Evolutionary conservation across 139 green algal species (phyloP).

Genomic region (Tetraselmis striata): DNA sequence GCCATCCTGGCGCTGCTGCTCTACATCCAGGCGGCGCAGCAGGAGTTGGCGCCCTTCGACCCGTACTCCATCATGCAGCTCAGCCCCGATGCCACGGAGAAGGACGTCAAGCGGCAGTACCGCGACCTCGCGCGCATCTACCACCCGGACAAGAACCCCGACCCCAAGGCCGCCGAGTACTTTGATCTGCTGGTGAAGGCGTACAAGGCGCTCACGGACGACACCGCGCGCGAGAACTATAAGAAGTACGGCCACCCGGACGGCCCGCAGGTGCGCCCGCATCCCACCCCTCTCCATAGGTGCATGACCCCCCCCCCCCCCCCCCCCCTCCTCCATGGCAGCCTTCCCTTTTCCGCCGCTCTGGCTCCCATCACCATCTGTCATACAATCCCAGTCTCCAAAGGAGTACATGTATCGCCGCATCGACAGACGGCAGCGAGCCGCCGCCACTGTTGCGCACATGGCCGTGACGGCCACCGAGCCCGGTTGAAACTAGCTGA

Average conservation of each 20-base stretch:
- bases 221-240: slow-evolving; percentile 72
- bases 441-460: too few species aligned
- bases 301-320: too few species aligned
- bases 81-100: slow-evolving; percentile 36
- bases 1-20: slow-evolving; percentile 40
- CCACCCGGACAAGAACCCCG: slow-evolving; percentile 91
- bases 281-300: too few species aligned
- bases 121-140: slow-evolving; percentile 64
- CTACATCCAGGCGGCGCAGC: slow-evolving; percentile 40
- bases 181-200: slow-evolving; percentile 50
- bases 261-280: slow-evolving; percentile 58
- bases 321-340: too few species aligned
- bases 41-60: slow-evolving; percentile 69
- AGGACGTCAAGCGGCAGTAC: slow-evolving; percentile 80
- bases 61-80: slow-evolving; percentile 84
- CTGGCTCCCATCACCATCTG: too few species aligned
- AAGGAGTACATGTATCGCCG: too few species aligned
- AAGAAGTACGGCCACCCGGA: slow-evolving; percentile 86
- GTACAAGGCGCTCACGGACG: slow-evolving; percentile 57
- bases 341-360: too few species aligned
- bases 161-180: slow-evolving; percentile 68
- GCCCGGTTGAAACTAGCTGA: too few species aligned
- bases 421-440: too few species aligned
- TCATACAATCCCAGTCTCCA: too few species aligned
- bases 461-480: too few species aligned